Base-by-base conservation (phyloP, 164 flowering plant genomes). In the Vitis cinerea region DNA sequence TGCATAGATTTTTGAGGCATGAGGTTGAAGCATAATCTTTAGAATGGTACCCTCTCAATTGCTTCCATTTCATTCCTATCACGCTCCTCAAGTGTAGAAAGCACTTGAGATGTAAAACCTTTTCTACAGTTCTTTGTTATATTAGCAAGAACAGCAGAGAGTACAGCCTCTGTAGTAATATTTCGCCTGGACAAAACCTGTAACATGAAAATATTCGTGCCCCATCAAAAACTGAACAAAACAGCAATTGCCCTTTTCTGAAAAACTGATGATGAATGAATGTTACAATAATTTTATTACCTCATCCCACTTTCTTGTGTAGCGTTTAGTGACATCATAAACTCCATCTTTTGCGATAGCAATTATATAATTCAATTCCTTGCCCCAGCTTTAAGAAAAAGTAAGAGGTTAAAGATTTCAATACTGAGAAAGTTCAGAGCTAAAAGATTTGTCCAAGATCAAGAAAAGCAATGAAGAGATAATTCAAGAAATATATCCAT, bases 261-360 rank as follows among this genome's bases (percentile, higher is more conserved):
- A 67, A 61, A 53, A 49, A 47, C 23, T n/a, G 12, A 47, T 37
- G 16, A 59, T 37, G 49, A 14, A 55, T 10, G 50, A 63, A 65
- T 54, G 50, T 23, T 12, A 17, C 52, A 23, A 65, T 23, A 30
- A 19, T 52, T 59, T 9, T 23, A 68, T 54, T 82, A 95, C 99
- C 94, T 95, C 98, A 73, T 79, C 90, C 99, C 99, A 95, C 72
- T 91, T 93, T 82, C 86, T 88, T 71, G 99, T 95, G 80, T 95
- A 95, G 53, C 98, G 99, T 74, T 89, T 91, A 47, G 99, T 90
- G 72, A 93, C 98, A 85, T 95, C 99, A 81, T 78, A 79, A 49
- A 91, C 90, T 65, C 99, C 98, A 84, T 93, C 97, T 83, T 80
- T 90, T 61, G 91, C 82, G 64, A 95, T 72, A 59, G 87, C 98